Evolutionary conservation across 495 filamentous ascomycete species (phyloP), one percentile per base, ranked within the genome.

Genomic region (Penicillium lividum): DNA sequence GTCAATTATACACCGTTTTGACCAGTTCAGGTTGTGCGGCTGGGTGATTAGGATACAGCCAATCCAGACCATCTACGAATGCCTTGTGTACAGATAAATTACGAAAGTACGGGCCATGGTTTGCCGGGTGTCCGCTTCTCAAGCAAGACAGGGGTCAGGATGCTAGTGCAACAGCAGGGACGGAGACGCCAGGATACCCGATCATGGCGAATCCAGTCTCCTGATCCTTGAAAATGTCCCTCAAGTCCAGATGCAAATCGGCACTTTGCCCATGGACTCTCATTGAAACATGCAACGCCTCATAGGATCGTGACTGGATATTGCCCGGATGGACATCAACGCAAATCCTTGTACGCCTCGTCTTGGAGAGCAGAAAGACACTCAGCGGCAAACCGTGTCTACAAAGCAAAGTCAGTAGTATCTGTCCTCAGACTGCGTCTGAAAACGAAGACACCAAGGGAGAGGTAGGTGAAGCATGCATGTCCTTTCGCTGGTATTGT

Each of bases 401-500:
- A 68, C 56, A 61, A 48, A 29, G 33, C 45, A 42, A 31, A 25
- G 57, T 65, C 44, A 68, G 57, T 55, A 60, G 62, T 47, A 51
- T 58, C 59, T 51, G 51, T 51, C 48, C 44, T 30, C 56, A 40
- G 62, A 58, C 51, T 3, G 10, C 13, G 45, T 38, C 46, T 46
- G 30, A 44, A 38, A 44, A 45, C 50, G 29, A 51, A 51, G 54
- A 68, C 53, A 60, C 58, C 51, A 56, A 56, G 28, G 9, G 15
- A 40, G 47, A 46, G 29, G 31, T 53, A 56, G 54, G 56, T 60
- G 51, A 65, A 69, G 64, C 68, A 60, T 59, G 77, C 76, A 79
- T 74, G 76, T 77, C 70, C 77, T 79, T 79, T 78, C 77, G 77
- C 77, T 79, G 77, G 77, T 77, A 79, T 79, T 73, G 69, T 73